phyloP scores from a whole-genome alignment of 2,329 filamentous ascomycete species.

The Colletotrichum tabaci region DNA sequence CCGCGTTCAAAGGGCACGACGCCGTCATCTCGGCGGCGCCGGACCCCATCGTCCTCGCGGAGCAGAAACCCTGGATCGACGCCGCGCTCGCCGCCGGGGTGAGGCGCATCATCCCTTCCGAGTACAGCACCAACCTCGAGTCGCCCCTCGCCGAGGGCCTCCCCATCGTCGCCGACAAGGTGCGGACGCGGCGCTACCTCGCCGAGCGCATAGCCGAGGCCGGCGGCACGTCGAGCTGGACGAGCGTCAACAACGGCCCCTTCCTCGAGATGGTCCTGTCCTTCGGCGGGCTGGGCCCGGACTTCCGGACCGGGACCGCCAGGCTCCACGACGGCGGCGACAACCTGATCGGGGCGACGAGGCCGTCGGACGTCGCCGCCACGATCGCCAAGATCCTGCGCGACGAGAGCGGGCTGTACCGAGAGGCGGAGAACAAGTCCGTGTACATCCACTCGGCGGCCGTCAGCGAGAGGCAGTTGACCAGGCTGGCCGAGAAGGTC shows the following conservation, averaged over 20 bases:
- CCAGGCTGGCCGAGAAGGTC: constrained; percentile 50
- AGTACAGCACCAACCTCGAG: constrained; percentile 58
- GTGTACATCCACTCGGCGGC: constrained; percentile 66
- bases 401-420: constrained; percentile 50
- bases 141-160: constrained; percentile 40
- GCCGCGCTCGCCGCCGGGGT: constrained; percentile 68
- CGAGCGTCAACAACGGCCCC: constrained; percentile 59
- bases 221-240: constrained; percentile 46
- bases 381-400: constrained; percentile 62
- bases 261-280: constrained; percentile 51
- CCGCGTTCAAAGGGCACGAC: constrained; percentile 69
- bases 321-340: constrained; percentile 66
- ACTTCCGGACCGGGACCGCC: constrained; percentile 46
- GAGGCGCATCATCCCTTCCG: constrained; percentile 67
- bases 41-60: constrained; percentile 52
- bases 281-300: constrained; percentile 38
- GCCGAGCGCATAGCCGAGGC: constrained; percentile 30
- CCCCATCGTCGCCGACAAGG: constrained; percentile 44
- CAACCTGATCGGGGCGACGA: constrained; percentile 60
- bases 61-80: constrained; percentile 65
- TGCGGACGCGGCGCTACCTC: constrained; percentile 40
- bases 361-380: constrained; percentile 61
- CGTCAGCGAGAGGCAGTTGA: constrained; percentile 65
- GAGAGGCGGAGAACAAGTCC: constrained; percentile 66
- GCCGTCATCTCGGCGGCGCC: constrained; percentile 66